Conservation (phyloP, 768 basidiomycete genomes). For the Trametes coccinea region DNA sequence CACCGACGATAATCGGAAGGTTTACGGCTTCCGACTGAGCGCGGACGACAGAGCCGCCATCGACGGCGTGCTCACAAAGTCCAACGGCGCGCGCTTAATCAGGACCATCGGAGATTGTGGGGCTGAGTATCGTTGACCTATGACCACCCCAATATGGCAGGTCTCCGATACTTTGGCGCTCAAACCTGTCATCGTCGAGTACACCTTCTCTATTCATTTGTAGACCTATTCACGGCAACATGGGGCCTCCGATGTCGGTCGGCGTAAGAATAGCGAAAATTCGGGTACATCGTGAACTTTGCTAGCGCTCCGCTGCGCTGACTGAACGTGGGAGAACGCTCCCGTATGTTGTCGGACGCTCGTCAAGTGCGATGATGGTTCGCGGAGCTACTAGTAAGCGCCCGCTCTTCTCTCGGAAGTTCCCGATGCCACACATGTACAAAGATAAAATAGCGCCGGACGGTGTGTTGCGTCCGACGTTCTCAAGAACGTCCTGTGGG, state of each 20-base stretch:
- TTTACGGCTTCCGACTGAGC: constrained; percentile 58
- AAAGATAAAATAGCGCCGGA: neutral
- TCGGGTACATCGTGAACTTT: neutral
- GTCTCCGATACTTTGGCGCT: neutral
- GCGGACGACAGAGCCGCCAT: constrained; percentile 61
- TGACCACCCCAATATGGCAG: neutral
- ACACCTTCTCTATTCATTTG: neutral
- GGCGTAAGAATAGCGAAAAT: neutral
- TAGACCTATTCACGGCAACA: neutral
- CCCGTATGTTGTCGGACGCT: neutral
- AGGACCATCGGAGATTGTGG: constrained; percentile 80
- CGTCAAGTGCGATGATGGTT: neutral
- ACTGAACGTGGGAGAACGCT: neutral
- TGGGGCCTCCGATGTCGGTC: neutral
- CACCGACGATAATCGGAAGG: constrained; percentile 63
- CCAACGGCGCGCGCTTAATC: constrained; percentile 64
- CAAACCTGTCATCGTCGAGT: neutral
- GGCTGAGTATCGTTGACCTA: constrained; percentile 68
- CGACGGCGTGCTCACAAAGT: constrained; percentile 58
- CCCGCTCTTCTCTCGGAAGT: neutral
- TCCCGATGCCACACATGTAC: constrained; percentile 3
- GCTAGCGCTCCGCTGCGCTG: neutral
- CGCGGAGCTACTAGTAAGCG: constrained; percentile 11
- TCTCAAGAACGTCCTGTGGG: neutral
- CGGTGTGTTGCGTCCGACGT: neutral